Conservation (phyloP, 345 rosid species). For the Xanthoceras sorbifolium region DNA sequence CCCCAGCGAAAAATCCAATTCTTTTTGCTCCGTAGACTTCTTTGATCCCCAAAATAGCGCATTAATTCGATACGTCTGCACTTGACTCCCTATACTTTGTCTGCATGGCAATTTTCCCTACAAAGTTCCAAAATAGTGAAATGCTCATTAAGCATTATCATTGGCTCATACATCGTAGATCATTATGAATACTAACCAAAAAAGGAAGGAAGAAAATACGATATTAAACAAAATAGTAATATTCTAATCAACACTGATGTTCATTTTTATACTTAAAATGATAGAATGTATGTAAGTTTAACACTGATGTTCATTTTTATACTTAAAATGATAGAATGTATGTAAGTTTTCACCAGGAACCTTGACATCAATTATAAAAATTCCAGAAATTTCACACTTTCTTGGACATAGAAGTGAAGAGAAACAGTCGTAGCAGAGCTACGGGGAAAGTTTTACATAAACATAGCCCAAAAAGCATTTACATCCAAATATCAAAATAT, state of each 20-base stretch:
- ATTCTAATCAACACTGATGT: background rate
- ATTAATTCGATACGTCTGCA: conserved; percentile 33
- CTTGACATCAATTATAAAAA: background rate
- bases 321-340: background rate
- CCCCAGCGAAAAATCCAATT: conserved; percentile 49
- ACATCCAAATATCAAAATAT: background rate
- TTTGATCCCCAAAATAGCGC: conserved; percentile 83
- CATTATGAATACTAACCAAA: background rate
- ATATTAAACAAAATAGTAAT: background rate
- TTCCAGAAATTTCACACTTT: background rate
- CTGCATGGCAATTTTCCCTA: conserved; percentile 46
- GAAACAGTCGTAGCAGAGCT: background rate
- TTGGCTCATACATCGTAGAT: background rate
- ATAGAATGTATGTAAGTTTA: background rate
- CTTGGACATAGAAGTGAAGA: background rate
- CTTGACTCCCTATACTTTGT: conserved; percentile 26
- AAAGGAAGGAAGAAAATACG: background rate
- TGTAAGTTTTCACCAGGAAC: background rate
- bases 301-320: background rate
- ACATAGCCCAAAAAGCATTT: background rate
- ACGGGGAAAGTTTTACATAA: background rate
- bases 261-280: background rate
- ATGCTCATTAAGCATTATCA: background rate
- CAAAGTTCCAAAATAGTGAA: conserved; percentile 13
- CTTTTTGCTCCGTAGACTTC: conserved; percentile 49